Evolutionary conservation across 805 yeast species (phyloP).

Genomic region (Metschnikowia borealis): DNA sequence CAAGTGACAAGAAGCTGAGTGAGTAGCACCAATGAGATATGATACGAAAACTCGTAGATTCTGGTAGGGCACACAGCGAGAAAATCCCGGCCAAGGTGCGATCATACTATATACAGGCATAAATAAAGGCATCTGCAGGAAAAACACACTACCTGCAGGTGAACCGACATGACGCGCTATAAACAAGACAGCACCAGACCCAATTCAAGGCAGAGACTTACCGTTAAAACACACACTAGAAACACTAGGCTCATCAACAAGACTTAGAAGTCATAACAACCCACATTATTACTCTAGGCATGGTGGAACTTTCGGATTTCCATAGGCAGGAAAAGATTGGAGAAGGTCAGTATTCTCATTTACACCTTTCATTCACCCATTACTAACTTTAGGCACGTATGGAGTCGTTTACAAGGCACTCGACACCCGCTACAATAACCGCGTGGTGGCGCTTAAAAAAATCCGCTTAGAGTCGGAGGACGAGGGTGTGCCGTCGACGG

Average conservation of each 20-base stretch:
- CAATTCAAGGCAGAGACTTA: no score
- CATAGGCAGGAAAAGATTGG: slow-evolving; percentile 95
- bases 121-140: no score
- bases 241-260: no score
- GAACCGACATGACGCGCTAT: no score
- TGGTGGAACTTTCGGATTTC: slow-evolving; percentile 88
- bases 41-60: neutral
- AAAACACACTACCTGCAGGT: no score
- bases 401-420: slow-evolving; percentile 97
- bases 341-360: slow-evolving; percentile 53
- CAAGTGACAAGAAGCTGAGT: neutral
- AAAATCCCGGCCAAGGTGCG: no score
- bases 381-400: slow-evolving; percentile 61
- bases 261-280: neutral
- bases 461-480: slow-evolving; percentile 94
- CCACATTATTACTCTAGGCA: slow-evolving; percentile 19
- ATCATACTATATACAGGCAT: neutral
- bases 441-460: slow-evolving; percentile 94
- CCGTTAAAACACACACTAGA: no score
- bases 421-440: slow-evolving; percentile 81
- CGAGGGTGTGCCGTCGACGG: slow-evolving; percentile 98
- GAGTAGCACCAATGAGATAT: slow-evolving; percentile 1
- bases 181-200: no score
- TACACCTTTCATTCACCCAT: neutral
- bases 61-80: no score